Conservation (phyloP, 768 basidiomycete species). For the Xerocomellus intermedius region DNA sequence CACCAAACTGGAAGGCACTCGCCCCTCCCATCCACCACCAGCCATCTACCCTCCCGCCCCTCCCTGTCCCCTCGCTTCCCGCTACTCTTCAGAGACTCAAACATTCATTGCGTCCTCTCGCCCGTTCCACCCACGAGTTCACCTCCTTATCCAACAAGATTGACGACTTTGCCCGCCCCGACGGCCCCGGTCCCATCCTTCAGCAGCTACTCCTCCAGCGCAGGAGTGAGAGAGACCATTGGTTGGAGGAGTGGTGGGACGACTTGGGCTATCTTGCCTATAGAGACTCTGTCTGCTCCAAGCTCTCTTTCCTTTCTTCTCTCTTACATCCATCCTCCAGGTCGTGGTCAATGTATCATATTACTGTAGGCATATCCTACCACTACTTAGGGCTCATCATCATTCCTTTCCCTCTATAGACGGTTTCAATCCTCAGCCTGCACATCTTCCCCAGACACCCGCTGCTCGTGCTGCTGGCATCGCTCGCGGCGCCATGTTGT, state of each 20-base stretch:
- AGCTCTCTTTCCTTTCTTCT: not conserved
- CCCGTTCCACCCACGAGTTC: slow-evolving; percentile 61
- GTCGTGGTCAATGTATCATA: slow-evolving; percentile 93
- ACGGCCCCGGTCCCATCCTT: slow-evolving; percentile 49
- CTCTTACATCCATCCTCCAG: slow-evolving; percentile 34
- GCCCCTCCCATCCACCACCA: slow-evolving; percentile 66
- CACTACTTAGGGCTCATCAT: not conserved
- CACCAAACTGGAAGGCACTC: slow-evolving; percentile 65
- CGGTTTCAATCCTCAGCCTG: slow-evolving; percentile 70
- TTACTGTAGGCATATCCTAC: slow-evolving; percentile 59
- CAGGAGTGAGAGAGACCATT: slow-evolving; percentile 59
- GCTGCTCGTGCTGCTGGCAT: slow-evolving; percentile 70
- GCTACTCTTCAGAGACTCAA: slow-evolving; percentile 69
- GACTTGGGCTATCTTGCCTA: slow-evolving; percentile 79
- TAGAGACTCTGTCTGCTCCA: slow-evolving; percentile 67
- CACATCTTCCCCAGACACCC: slow-evolving; percentile 54
- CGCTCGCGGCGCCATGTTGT: slow-evolving; percentile 69
- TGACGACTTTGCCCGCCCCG: slow-evolving; percentile 52
- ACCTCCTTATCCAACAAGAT: slow-evolving; percentile 57
- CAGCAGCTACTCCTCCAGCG: slow-evolving; percentile 62
- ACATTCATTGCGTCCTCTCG: slow-evolving; percentile 69
- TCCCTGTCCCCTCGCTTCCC: slow-evolving; percentile 73
- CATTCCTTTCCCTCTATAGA: slow-evolving; percentile 43
- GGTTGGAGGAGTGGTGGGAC: slow-evolving; percentile 97
- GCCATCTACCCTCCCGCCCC: slow-evolving; percentile 50